phyloP scores from a whole-genome alignment of 2,329 filamentous ascomycete species.

The Sporothrix inflata region DNA sequence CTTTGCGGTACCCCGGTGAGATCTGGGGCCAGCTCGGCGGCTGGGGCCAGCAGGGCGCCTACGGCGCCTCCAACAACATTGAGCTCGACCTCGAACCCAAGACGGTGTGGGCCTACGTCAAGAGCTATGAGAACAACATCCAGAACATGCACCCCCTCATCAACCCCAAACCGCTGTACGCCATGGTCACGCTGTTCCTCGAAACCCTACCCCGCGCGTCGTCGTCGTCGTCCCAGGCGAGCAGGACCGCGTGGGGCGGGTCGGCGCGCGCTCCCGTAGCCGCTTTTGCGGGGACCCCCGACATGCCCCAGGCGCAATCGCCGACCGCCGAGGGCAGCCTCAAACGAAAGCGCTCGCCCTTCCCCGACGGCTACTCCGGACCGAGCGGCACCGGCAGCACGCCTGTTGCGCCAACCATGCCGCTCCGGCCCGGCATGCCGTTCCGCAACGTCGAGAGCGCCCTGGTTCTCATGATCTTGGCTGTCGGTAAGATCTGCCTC shows the following conservation, averaged over 20 bases:
- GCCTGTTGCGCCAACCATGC: conserved; percentile 31
- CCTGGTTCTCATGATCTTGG: conserved; percentile 79
- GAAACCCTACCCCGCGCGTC: conserved; percentile 37
- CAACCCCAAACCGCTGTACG: conserved; percentile 55
- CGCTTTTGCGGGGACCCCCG: conserved; percentile 38
- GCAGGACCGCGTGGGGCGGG: conserved; percentile 18
- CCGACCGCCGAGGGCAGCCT: conserved; percentile 38
- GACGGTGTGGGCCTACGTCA: conserved; percentile 57
- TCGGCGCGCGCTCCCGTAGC: conserved; percentile 34
- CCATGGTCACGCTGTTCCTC: conserved; percentile 58
- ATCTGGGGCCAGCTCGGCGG: conserved; percentile 64
- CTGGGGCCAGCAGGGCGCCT: conserved; percentile 57
- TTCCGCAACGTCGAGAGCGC: conserved; percentile 76
- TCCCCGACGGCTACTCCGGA: not conserved
- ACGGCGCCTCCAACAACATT: conserved; percentile 49
- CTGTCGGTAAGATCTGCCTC: conserved; percentile 85
- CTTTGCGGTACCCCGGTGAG: conserved; percentile 43
- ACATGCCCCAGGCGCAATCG: not conserved
- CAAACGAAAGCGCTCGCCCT: conserved; percentile 61
- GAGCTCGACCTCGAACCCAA: conserved; percentile 58
- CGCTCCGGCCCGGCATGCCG: conserved; percentile 52
- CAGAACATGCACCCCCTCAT: conserved; percentile 69
- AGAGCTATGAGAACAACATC: conserved; percentile 63
- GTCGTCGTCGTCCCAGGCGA: not conserved
- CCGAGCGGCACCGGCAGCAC: conserved; percentile 40